Conservation (phyloP, 2,329 filamentous ascomycete species). For the Penicillium sp. region DNA sequence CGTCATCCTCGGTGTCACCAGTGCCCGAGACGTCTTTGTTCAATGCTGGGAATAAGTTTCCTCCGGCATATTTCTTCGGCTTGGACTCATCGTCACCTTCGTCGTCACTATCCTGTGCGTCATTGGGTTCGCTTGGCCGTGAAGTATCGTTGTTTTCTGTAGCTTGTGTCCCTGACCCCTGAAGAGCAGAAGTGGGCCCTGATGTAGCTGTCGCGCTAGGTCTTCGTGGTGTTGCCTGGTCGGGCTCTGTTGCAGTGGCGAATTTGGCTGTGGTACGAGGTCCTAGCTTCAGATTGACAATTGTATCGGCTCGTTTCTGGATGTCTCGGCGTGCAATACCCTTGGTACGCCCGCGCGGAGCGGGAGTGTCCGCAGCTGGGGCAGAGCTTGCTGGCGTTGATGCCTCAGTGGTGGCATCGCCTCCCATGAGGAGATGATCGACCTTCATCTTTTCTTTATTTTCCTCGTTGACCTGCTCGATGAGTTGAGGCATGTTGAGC, state of each 20-base stretch:
- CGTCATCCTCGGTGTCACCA: constrained; percentile 24
- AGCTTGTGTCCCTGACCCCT: constrained; percentile 8
- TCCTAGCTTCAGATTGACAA: constrained; percentile 43
- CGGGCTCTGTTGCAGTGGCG: constrained; percentile 22
- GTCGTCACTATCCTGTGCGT: constrained; percentile 63
- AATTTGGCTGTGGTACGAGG: constrained; percentile 29
- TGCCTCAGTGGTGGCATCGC: constrained; percentile 30
- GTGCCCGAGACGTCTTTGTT: constrained; percentile 20
- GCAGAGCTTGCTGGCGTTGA: constrained; percentile 31
- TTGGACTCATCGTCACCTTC: constrained; percentile 57
- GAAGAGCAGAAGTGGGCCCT: constrained; percentile 48
- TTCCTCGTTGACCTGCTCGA: constrained; percentile 44
- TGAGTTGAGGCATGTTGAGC: constrained; percentile 37
- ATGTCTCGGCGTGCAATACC: constrained; percentile 61
- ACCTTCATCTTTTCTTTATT: constrained; percentile 49
- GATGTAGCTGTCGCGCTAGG: constrained; percentile 5
- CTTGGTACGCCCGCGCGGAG: constrained; percentile 48
- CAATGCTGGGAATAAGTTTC: constrained; percentile 27
- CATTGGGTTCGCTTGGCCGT: constrained; percentile 45
- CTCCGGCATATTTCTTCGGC: constrained; percentile 25
- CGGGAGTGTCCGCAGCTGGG: constrained; percentile 35
- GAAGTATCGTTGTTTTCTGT: constrained; percentile 1
- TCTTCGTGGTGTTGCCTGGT: constrained; percentile 15
- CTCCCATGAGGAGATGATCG: constrained; percentile 46
- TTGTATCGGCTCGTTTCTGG: constrained; percentile 58